Conservation (phyloP, 192 early-diverging fungal genomes). For the Podochytrium sp. region DNA sequence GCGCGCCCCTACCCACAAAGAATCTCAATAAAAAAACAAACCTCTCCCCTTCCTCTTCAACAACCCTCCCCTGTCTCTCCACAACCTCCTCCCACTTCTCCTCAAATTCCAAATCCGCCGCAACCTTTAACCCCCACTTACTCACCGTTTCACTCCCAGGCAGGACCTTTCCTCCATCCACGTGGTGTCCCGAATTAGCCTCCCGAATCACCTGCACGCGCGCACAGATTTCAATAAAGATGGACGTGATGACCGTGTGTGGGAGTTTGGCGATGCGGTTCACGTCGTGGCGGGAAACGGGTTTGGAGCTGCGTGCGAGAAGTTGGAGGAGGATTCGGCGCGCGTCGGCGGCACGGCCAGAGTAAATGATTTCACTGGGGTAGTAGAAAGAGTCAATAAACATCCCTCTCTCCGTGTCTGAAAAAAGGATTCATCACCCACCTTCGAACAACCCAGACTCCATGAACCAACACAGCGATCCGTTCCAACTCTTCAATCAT, state of each 20-base stretch:
- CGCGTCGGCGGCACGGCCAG: constrained; percentile 41
- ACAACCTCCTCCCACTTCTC: constrained; percentile 15
- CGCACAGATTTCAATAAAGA: constrained; percentile 33
- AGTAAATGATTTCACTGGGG: constrained; percentile 49
- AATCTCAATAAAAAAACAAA: not conserved
- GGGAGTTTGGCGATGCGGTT: constrained; percentile 27
- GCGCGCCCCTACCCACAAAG: not conserved
- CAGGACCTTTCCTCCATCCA: not conserved
- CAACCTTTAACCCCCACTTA: constrained; percentile 26
- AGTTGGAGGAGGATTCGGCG: constrained; percentile 43
- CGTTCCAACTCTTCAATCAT: constrained; percentile 31
- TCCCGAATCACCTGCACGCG: not conserved
- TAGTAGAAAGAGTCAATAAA: not conserved
- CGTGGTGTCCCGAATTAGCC: not conserved
- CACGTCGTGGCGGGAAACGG: constrained; percentile 15
- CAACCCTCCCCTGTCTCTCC: not conserved
- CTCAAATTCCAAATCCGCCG: constrained; percentile 25
- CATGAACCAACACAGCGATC: constrained; percentile 42
- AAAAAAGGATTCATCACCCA: not conserved
- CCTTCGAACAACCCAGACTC: constrained; percentile 50
- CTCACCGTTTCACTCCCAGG: not conserved
- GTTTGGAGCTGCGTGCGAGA: constrained; percentile 22
- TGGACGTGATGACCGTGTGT: constrained; percentile 20
- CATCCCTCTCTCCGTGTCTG: not conserved
- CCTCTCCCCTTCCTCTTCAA: constrained; percentile 16